Conservation (phyloP, 805 yeast species). For the Ascoidea tarda region DNA sequence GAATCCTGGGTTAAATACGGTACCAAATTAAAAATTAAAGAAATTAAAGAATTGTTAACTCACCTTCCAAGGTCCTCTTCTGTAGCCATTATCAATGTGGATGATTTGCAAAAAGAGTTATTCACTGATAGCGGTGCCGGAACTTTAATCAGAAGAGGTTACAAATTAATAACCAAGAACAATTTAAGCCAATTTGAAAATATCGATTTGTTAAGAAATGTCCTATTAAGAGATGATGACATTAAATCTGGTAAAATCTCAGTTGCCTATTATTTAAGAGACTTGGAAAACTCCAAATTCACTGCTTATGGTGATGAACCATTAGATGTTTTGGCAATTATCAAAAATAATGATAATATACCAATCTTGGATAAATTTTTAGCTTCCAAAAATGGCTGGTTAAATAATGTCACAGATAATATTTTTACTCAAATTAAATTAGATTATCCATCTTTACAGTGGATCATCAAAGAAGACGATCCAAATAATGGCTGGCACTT, state of each 20-base stretch:
- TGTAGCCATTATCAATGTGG: slow-evolving; percentile 92
- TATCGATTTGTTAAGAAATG: slow-evolving; percentile 65
- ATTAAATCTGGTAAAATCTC: slow-evolving; percentile 55
- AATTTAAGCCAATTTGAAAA: slow-evolving; percentile 47
- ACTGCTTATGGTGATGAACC: slow-evolving; percentile 79
- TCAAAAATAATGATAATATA: slow-evolving; percentile 37
- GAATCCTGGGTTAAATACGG: slow-evolving; percentile 99
- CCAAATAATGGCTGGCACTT: slow-evolving; percentile 87
- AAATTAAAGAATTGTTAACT: slow-evolving; percentile 86
- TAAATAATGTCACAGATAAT: slow-evolving; percentile 92
- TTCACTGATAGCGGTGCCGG: slow-evolving; percentile 99
- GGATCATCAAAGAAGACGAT: slow-evolving; percentile 87
- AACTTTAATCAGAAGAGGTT: slow-evolving; percentile 94
- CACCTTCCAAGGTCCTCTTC: slow-evolving; percentile 94
- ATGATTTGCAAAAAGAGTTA: slow-evolving; percentile 90
- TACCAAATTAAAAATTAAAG: slow-evolving; percentile 91
- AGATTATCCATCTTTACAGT: slow-evolving; percentile 62
- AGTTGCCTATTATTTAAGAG: slow-evolving; percentile 70
- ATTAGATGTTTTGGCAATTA: slow-evolving; percentile 84
- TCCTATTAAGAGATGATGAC: slow-evolving; percentile 64
- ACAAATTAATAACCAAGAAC: slow-evolving; percentile 59
- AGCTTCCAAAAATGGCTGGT: slow-evolving; percentile 88
- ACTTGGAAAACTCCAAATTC: slow-evolving; percentile 47
- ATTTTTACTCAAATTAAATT: slow-evolving; percentile 71
- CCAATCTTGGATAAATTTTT: slow-evolving; percentile 76